Evolutionary conservation across 2,329 filamentous ascomycete species (phyloP).

Genomic region (Zymoseptoria crescenta): DNA sequence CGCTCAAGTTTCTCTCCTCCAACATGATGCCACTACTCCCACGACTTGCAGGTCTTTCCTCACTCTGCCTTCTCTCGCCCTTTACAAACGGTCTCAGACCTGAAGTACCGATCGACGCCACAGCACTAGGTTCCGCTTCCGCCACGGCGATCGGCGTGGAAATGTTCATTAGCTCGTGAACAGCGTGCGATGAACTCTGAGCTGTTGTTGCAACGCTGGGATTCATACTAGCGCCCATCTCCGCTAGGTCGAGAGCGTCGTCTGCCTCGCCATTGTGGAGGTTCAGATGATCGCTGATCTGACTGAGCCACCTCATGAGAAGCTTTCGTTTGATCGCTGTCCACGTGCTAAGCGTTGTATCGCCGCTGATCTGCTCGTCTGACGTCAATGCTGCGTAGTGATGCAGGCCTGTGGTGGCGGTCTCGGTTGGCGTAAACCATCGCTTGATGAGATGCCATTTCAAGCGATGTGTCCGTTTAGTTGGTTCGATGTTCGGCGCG

Average conservation of each 20-base stretch:
- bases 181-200: constrained; percentile 17
- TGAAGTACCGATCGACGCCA: constrained; percentile 4
- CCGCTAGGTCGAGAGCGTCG: constrained; percentile 6
- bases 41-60: constrained; percentile 29
- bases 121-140: constrained; percentile 28
- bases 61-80: constrained; percentile 15
- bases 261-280: not conserved
- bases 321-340: constrained; percentile 34
- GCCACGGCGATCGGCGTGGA: constrained; percentile 32
- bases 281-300: constrained; percentile 20
- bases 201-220: not conserved
- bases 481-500: constrained; percentile 33
- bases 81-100: constrained; percentile 10
- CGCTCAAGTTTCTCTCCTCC: constrained; percentile 32
- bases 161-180: constrained; percentile 29
- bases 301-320: constrained; percentile 34
- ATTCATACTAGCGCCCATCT: constrained; percentile 5
- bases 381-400: constrained; percentile 22
- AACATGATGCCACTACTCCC: constrained; percentile 33
- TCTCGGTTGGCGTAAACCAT: constrained; percentile 40
- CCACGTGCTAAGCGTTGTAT: constrained; percentile 28
- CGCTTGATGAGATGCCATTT: constrained; percentile 43
- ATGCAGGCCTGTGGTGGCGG: constrained; percentile 25
- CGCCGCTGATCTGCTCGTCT: constrained; percentile 28
- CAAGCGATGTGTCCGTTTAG: constrained; percentile 31